Conservation (phyloP, 441 rosid genomes). For the Adansonia gregorii region DNA sequence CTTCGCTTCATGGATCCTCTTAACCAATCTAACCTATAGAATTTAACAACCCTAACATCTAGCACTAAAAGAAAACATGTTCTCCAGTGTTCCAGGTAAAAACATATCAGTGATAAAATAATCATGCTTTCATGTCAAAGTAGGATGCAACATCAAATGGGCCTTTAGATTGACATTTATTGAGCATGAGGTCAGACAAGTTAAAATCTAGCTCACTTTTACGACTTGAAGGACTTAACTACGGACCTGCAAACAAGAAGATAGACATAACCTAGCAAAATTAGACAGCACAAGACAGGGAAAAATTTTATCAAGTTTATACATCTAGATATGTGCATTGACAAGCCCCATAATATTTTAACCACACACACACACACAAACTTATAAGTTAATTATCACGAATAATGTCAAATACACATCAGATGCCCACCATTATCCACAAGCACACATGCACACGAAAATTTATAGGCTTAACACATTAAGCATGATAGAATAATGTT, state of each 20-base stretch:
- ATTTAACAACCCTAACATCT: background rate
- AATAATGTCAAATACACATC: background rate
- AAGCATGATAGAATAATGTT: constrained; percentile 11
- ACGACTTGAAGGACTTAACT: background rate
- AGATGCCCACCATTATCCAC: background rate
- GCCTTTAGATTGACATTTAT: background rate
- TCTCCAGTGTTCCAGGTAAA: background rate
- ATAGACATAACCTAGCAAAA: constrained; percentile 11
- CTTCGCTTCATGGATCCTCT: background rate
- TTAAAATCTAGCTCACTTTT: constrained; percentile 12
- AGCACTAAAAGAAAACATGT: background rate
- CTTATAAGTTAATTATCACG: background rate
- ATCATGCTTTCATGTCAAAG: background rate
- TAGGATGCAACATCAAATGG: background rate
- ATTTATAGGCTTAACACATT: background rate
- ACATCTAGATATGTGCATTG: background rate
- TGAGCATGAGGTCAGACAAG: background rate
- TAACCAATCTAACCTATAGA: background rate
- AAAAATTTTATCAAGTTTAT: background rate
- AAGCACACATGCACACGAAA: constrained; percentile 7
- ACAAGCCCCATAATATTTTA: background rate
- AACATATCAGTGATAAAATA: background rate
- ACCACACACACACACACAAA: background rate
- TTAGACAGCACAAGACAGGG: background rate
- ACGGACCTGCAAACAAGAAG: background rate